Evolutionary conservation across 2,329 filamentous ascomycete genomes (phyloP).

Genomic region (Cordyceps militaris): DNA sequence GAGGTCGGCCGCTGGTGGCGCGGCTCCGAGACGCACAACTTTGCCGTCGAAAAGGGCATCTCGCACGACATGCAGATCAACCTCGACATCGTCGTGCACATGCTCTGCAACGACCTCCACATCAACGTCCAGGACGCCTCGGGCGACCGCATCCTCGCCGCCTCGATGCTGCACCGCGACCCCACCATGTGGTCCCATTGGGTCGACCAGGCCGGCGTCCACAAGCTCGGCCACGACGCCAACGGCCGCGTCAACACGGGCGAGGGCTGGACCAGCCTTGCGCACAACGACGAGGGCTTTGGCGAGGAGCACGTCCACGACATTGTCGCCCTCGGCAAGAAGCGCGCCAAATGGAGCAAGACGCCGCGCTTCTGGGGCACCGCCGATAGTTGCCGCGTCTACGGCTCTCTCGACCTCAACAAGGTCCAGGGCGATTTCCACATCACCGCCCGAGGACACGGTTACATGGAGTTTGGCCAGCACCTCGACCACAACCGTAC

Average conservation of each 20-base stretch:
- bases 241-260: constrained; percentile 49
- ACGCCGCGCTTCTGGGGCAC: constrained; percentile 59
- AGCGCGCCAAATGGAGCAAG: constrained; percentile 62
- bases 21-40: constrained; percentile 79
- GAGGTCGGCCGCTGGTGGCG: constrained; percentile 79
- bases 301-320: constrained; percentile 84
- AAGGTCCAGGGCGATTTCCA: constrained; percentile 98
- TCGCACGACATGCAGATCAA: constrained; percentile 88
- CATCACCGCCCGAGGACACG: constrained; percentile 89
- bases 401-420: constrained; percentile 83
- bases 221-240: constrained; percentile 49
- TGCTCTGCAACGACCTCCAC: constrained; percentile 83
- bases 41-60: constrained; percentile 88
- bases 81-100: constrained; percentile 83
- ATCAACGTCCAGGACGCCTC: constrained; percentile 95
- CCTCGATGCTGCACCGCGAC: constrained; percentile 64
- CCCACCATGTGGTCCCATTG: constrained; percentile 76
- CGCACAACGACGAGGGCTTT: constrained; percentile 56
- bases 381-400: constrained; percentile 78
- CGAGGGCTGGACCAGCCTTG: constrained; percentile 45
- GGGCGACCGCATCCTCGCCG: constrained; percentile 85
- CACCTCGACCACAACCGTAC: constrained; percentile 67
- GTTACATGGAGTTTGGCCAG: constrained; percentile 67
- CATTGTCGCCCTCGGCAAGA: constrained; percentile 65
- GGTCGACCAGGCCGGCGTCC: constrained; percentile 64